Percentiles rank a stretch among this genome's conserved stretches.
Evolutionary conservation across 108 stramenopile species (phyloP).

Genomic region (Cyclotella sp.): DNA sequence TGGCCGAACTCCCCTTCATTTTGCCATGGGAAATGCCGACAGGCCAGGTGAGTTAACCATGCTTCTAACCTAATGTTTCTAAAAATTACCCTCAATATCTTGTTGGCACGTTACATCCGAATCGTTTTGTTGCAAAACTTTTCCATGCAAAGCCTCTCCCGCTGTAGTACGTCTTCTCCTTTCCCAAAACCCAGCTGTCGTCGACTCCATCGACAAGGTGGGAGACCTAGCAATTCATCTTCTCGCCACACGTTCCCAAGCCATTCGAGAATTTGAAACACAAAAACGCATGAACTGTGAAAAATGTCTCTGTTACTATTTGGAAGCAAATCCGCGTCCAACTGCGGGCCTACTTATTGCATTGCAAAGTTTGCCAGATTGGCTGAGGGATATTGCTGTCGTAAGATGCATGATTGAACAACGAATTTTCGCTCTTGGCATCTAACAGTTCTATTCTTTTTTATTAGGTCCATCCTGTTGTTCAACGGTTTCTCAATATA

Average conservation of each 20-base stretch:
- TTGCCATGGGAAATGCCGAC: constrained; percentile 78
- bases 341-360: constrained; percentile 82
- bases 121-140: background rate
- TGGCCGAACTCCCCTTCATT: constrained; percentile 78
- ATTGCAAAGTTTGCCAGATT: constrained; percentile 70
- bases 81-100: background rate
- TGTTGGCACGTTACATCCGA: background rate
- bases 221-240: constrained; percentile 68
- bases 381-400: constrained; percentile 70
- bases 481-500: constrained; percentile 72
- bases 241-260: constrained; percentile 65
- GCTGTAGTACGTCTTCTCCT: constrained; percentile 69
- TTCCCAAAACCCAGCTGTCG: constrained; percentile 56
- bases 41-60: constrained; percentile 49
- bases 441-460: too few species aligned
- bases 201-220: constrained; percentile 55
- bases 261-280: constrained; percentile 44
- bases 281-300: constrained; percentile 53
- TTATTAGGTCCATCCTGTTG: too few species aligned
- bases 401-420: too few species aligned
- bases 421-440: too few species aligned
- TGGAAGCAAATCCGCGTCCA: constrained; percentile 70
- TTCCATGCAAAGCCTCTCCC: constrained; percentile 47
- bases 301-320: constrained; percentile 65
- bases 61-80: background rate